A percentile compares a stretch with the other conserved stretches of the same genome.
Conservation (phyloP, 2,329 filamentous ascomycete genomes). For the Blastomyces percursus region DNA sequence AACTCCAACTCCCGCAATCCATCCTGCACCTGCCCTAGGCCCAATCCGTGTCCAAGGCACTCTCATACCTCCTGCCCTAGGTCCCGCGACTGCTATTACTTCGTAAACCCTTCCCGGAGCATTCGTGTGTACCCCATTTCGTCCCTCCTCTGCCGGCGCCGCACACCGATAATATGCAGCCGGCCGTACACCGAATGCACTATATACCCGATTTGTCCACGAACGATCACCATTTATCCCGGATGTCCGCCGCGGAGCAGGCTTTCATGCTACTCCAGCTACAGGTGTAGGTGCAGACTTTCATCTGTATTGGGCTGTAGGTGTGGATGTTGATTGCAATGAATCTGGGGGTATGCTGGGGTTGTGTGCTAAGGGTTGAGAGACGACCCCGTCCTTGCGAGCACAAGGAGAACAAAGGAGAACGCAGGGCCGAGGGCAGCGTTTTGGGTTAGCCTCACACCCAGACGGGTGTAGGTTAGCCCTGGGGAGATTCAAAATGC, state of each 20-base stretch:
- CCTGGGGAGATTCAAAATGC: neutral
- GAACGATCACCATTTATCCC: conserved; percentile 3
- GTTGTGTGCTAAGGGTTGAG: neutral
- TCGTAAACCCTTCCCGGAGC: neutral
- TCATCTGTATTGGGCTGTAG: neutral
- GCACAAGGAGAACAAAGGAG: neutral
- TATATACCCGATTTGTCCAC: neutral
- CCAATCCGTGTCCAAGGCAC: conserved; percentile 8
- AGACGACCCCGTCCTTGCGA: neutral
- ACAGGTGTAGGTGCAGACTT: neutral
- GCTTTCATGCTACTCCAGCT: neutral
- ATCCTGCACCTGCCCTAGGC: conserved; percentile 7
- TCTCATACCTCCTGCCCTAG: neutral
- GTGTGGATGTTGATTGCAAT: neutral
- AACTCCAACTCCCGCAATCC: conserved; percentile 1
- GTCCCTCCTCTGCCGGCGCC: neutral
- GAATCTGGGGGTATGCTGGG: neutral
- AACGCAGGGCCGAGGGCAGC: neutral
- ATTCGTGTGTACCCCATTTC: neutral
- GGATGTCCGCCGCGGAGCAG: conserved; percentile 5
- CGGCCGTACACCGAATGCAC: neutral
- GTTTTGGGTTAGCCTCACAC: neutral
- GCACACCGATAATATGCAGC: neutral
- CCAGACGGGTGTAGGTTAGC: neutral
- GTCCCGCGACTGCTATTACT: conserved; percentile 2